Base-by-base conservation (phyloP, 176 grass and related monocot genomes). In the Eragrostis curvula region DNA sequence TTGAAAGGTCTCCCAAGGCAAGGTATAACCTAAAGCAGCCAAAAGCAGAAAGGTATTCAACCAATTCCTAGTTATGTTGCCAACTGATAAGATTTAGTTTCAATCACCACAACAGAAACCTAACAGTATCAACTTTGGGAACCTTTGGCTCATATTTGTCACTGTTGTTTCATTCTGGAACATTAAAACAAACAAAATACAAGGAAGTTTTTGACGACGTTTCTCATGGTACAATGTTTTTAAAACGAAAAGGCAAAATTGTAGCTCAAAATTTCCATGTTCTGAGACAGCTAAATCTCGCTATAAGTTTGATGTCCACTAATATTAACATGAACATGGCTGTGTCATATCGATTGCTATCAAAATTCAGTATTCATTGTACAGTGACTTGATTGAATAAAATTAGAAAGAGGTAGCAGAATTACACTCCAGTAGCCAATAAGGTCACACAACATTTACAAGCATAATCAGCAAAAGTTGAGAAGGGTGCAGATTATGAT, bases 31-130 rank as follows among this genome's bases (percentile, higher is more conserved):
- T 44, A 84, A 77, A 48, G 63, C 72, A 32, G 52, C 40, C 18
- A 77, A n/a, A 68, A 68, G 8, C 5, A 84, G 9, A 46, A 58
- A 59, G 49, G 73, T 39, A 77, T 48, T 41, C 13, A 57, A n/a
- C 50, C 72, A 69, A 42, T 44, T 86, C 32, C 32, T 1, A 64
- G 45, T 44, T 70, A 85, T 64, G 39, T 75, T 57, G n/a, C 59
- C 17, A 43, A 14, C n/a, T 47, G n/a, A 21, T 63, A 15, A 57
- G 48, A 63, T 55, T 85, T 76, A 70, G n/a, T 20, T 25, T 63
- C 36, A 42, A 78, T 3, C 55, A 78, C 21, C 20, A 52, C 55
- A 79, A 51, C 23, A 63, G 66, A 85, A 70, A 85, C n/a, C 64
- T 66, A 68, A 58, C 39, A 41, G 28, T 39, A 46, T 27, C 64